Evolutionary conservation across 2,329 filamentous ascomycete species (phyloP).

Genomic region (Trichoderma brevicompactum): DNA sequence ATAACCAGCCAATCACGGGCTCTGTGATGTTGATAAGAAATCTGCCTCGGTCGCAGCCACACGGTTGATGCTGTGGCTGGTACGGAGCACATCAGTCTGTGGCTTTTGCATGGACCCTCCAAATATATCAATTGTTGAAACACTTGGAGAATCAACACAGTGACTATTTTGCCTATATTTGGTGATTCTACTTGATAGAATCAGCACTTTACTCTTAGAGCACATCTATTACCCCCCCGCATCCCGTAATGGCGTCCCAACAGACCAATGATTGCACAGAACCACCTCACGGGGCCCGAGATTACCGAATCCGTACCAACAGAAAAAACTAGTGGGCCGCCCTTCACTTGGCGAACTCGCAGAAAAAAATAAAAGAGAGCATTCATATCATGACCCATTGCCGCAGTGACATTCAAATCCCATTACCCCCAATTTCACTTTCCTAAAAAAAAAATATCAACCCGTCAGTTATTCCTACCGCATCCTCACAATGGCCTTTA

Average conservation of each 20-base stretch:
- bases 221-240: no score
- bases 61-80: background rate
- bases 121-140: no score
- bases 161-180: no score
- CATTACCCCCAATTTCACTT: no score
- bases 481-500: slow-evolving; percentile 76
- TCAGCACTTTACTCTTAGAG: no score
- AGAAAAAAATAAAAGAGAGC: slow-evolving; percentile 12
- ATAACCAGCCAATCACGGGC: background rate
- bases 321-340: background rate
- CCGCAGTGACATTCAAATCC: no score
- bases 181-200: no score
- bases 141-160: no score
- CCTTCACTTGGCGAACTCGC: background rate
- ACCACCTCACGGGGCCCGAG: slow-evolving; percentile 14
- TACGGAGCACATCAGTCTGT: background rate
- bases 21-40: background rate
- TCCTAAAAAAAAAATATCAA: background rate
- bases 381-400: background rate
- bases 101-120: background rate
- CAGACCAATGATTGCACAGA: slow-evolving; percentile 14
- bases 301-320: slow-evolving; percentile 1
- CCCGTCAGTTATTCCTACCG: background rate
- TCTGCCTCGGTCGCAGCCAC: slow-evolving; percentile 7
- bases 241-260: background rate